A percentile compares a stretch with the other conserved stretches of the same genome.
These are phyloP conservation scores for Lentinula lateritia DNA, from an alignment of 768 basidiomycete species.

Conservation along the genomic window DNA sequence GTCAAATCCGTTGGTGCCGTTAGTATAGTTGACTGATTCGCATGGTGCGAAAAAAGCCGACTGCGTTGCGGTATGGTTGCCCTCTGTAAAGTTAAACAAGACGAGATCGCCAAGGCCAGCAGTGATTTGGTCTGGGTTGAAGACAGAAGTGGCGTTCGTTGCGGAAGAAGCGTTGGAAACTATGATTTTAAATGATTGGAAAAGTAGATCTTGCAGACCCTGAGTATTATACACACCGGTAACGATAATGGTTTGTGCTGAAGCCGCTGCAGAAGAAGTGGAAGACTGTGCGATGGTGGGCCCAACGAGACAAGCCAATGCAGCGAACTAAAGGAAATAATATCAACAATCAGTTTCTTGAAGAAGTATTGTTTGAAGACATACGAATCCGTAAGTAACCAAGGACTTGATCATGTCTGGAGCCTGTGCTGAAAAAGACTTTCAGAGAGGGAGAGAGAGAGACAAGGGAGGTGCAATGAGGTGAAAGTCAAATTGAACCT, in stretches of 20 bases:
- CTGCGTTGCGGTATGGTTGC: slow-evolving; percentile 51
- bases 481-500: neutral
- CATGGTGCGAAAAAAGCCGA: slow-evolving; percentile 54
- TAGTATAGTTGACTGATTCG: slow-evolving; percentile 39
- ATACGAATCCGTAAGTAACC: neutral
- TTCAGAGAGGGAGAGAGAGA: neutral
- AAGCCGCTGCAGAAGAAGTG: neutral
- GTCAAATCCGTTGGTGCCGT: slow-evolving; percentile 53
- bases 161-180: neutral
- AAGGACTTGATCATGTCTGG: neutral
- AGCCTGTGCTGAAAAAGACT: neutral
- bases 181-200: neutral
- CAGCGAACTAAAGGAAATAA: neutral
- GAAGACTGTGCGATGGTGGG: neutral
- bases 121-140: slow-evolving; percentile 34
- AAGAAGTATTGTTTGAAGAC: neutral
- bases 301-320: neutral
- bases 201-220: too few relatives aligned
- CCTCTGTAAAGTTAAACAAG: slow-evolving; percentile 52
- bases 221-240: neutral
- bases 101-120: slow-evolving; percentile 45
- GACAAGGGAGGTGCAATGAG: neutral
- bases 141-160: slow-evolving; percentile 35
- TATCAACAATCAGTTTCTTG: neutral
- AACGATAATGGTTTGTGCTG: neutral